Percentiles rank a stretch among this genome's conserved stretches.
Evolutionary conservation across 768 basidiomycete species (phyloP).

Genomic region (Boletus pseudopeckii): DNA sequence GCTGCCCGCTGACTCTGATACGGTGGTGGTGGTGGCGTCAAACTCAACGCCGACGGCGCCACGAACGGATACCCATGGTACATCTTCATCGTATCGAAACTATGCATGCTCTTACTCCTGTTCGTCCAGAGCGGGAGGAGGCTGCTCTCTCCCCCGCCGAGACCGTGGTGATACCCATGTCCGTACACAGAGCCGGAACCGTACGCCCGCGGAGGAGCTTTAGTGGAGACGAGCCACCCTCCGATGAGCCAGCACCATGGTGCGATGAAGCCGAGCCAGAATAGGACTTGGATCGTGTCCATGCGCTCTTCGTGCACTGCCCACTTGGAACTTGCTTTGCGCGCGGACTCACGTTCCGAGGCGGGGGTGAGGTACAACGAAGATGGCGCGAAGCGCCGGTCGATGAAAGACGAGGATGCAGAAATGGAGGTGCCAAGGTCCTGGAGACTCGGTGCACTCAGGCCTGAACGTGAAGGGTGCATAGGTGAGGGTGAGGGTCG

Average conservation of each 20-base stretch:
- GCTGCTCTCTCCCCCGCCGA: slow-evolving; percentile 43
- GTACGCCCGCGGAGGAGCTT: slow-evolving; percentile 14
- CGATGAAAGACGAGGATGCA: slow-evolving; percentile 49
- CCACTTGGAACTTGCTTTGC: slow-evolving; percentile 16
- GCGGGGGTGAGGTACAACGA: slow-evolving; percentile 33
- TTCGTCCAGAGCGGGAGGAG: slow-evolving; percentile 31
- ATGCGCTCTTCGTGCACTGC: slow-evolving; percentile 2
- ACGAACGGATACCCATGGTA: slow-evolving; percentile 57
- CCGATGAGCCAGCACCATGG: slow-evolving; percentile 77
- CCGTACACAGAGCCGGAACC: not conserved
- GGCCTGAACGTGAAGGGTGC: slow-evolving; percentile 10
- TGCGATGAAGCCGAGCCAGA: slow-evolving; percentile 71
- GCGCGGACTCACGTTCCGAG: slow-evolving; percentile 33
- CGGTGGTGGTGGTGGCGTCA: slow-evolving; percentile 27
- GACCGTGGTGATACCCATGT: slow-evolving; percentile 19
- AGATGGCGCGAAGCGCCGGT: slow-evolving; percentile 48
- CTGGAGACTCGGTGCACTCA: slow-evolving; percentile 27
- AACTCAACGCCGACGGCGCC: slow-evolving; percentile 42
- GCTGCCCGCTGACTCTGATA: slow-evolving; percentile 21
- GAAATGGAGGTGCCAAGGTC: slow-evolving; percentile 29
- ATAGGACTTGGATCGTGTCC: slow-evolving; percentile 53
- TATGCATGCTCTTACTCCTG: slow-evolving; percentile 42
- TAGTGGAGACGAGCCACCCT: slow-evolving; percentile 55
- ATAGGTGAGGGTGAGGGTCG: slow-evolving; percentile 10
- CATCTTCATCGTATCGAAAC: slow-evolving; percentile 43